A percentile compares a stretch with the other conserved stretches of the same genome.
Evolutionary conservation across 768 basidiomycete genomes (phyloP).

Genomic region (Termitomyces sp.): DNA sequence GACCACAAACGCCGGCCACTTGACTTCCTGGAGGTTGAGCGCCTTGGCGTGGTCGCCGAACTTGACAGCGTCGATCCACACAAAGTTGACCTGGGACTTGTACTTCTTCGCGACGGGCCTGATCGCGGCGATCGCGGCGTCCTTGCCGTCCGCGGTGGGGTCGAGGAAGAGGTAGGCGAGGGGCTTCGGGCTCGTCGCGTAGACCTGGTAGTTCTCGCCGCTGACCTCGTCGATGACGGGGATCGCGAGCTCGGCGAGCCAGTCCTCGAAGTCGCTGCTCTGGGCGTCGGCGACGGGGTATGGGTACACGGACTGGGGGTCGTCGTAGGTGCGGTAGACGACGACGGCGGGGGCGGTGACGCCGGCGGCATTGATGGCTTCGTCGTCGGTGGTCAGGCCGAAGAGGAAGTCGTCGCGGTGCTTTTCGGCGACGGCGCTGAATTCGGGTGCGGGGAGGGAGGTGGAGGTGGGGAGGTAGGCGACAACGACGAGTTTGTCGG

Average conservation of each 20-base stretch:
- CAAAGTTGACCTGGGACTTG: conserved; percentile 92
- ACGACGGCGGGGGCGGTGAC: conserved; percentile 83
- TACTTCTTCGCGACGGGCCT: conserved; percentile 75
- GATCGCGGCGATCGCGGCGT: conserved; percentile 62
- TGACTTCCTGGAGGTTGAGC: conserved; percentile 78
- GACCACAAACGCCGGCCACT: conserved; percentile 94
- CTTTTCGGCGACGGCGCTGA: conserved; percentile 75
- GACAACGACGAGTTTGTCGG: conserved; percentile 89
- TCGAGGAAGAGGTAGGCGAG: conserved; percentile 95
- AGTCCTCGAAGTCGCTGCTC: conserved; percentile 62
- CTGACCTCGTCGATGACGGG: conserved; percentile 91
- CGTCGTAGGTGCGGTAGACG: conserved; percentile 91
- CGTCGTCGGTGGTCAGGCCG: conserved; percentile 75
- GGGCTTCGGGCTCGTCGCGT: conserved; percentile 79
- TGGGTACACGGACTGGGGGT: conserved; percentile 68
- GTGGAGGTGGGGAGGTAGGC: conserved; percentile 78
- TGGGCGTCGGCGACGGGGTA: conserved; percentile 56
- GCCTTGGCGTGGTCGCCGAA: conserved; percentile 96
- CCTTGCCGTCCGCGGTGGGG: conserved; percentile 61
- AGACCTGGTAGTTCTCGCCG: conserved; percentile 88
- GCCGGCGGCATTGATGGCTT: conserved; percentile 63
- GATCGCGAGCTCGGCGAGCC: conserved; percentile 80
- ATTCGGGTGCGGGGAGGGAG: conserved; percentile 68
- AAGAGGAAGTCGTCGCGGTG: conserved; percentile 95
- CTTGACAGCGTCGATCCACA: conserved; percentile 95